A percentile compares a stretch with the other conserved stretches of the same genome.
Evolutionary conservation across 352 stramenopile species (phyloP).

Genomic region (Phytopythium montanum): DNA sequence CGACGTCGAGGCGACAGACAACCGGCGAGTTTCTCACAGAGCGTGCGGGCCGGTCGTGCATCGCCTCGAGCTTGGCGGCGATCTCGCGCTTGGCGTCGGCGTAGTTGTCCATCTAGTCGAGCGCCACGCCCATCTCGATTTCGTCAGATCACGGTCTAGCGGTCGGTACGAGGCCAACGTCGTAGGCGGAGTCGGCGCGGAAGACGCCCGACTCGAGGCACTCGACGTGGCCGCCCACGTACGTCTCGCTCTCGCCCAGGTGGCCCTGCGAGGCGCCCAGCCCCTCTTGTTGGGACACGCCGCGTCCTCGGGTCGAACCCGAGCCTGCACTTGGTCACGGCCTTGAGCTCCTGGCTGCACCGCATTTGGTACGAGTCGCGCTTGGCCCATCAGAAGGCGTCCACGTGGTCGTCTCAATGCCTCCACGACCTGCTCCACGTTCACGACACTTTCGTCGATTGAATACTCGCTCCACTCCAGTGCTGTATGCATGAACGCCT

Average conservation of each 20-base stretch:
- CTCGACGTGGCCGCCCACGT: constrained; percentile 99
- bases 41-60: constrained; percentile 93
- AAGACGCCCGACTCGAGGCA: constrained; percentile 98
- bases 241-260: constrained; percentile 97
- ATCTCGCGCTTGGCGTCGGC: constrained; percentile 88
- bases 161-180: constrained; percentile 94
- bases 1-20: constrained; percentile 99
- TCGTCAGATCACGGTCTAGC: constrained; percentile 98
- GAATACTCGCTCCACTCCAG: no score
- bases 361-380: no score
- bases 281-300: constrained; percentile 99
- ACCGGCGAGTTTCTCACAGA: constrained; percentile 90
- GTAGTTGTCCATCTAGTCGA: constrained; percentile 93
- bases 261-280: constrained; percentile 87
- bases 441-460: no score
- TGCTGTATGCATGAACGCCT: no score
- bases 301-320: constrained; percentile 97
- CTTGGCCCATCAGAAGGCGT: no score
- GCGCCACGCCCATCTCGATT: constrained; percentile 80
- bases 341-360: no score
- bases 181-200: constrained; percentile 95
- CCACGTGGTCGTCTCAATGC: no score
- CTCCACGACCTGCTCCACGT: no score
- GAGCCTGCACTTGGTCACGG: no score
- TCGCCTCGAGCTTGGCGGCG: constrained; percentile 89